A percentile compares a stretch with the other conserved stretches of the same genome.
phyloP scores from a whole-genome alignment of 1,284 basidiomycete species.

The Microbotryomycetes sp. region DNA sequence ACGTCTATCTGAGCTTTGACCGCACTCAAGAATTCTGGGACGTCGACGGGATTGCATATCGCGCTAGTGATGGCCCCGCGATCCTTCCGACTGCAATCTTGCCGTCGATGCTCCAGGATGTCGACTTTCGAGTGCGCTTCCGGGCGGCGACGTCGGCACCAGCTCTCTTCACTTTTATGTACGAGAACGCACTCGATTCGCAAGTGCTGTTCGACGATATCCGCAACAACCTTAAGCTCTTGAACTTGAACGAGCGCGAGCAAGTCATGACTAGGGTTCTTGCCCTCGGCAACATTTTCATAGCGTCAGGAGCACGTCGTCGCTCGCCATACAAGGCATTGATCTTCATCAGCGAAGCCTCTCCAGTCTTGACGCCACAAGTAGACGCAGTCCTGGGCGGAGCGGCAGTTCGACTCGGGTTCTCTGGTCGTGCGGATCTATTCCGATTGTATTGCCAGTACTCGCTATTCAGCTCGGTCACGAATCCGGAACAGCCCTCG shows the following conservation, averaged over 20 bases:
- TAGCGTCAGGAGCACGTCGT: slow-evolving; percentile 70
- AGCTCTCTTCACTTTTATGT: slow-evolving; percentile 45
- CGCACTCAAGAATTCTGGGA: slow-evolving; percentile 52
- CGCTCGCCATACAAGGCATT: slow-evolving; percentile 82
- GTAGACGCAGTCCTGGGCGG: slow-evolving; percentile 57
- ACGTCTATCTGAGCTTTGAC: slow-evolving; percentile 57
- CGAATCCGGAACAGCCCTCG: slow-evolving; percentile 50
- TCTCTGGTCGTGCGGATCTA: slow-evolving; percentile 56
- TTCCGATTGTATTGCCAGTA: slow-evolving; percentile 74
- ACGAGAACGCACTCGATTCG: slow-evolving; percentile 9
- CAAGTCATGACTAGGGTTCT: slow-evolving; percentile 64
- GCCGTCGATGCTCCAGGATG: slow-evolving; percentile 54
- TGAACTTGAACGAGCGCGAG: slow-evolving; percentile 54
- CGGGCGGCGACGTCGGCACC: slow-evolving; percentile 60
- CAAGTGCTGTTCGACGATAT: slow-evolving; percentile 28
- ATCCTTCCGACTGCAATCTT: slow-evolving; percentile 47
- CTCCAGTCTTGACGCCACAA: slow-evolving; percentile 46
- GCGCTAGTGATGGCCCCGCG: slow-evolving; percentile 33
- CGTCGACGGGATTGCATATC: slow-evolving; percentile 34
- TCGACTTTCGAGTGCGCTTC: slow-evolving; percentile 79
- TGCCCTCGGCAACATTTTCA: slow-evolving; percentile 62
- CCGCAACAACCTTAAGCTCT: background rate
- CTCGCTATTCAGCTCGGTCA: slow-evolving; percentile 44
- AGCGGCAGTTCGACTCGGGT: slow-evolving; percentile 61
- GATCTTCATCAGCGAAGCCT: slow-evolving; percentile 52